Base-by-base conservation (phyloP, 805 yeast species). In the Millerago galiae region DNA sequence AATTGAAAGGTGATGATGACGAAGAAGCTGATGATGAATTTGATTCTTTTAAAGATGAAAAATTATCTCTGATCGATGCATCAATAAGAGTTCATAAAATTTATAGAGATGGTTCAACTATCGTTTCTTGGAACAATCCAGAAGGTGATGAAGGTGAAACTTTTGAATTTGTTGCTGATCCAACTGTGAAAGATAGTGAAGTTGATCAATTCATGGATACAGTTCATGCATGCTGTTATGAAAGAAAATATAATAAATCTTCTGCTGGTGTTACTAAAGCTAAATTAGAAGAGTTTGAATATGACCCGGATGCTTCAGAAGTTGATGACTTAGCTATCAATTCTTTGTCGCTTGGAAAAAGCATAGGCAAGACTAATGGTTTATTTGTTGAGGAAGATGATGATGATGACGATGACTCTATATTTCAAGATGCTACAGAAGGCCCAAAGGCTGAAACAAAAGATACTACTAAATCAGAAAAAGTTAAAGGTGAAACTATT, bases 141-240 rank as follows among this genome's bases (percentile, higher is more conserved):
- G 79, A 79, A 35, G 96, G 96, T n/a, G 96, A 90, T 54, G 70
- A 72, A 5, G 96, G 88, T 18, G 97, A 90, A 55, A 65, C 70
- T 48, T 88, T 83, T 61, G 95, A 89, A 61, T 90, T 86, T 62
- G 71, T 83, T 17, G 76, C 87, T 38, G 86, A 79, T 47, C 73
- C 72, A 37, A 71, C 73, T 12, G 75, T 80, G n/a, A 67, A 77
- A 8, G 50, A 54, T 12, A 45, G 66, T 13, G 75, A 70, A 21
- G 75, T 83, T 32, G 77, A 81, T 27, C 68, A 70, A 34, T 91
- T 91, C 59, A 74, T 82, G 65, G 58, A 66, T 21, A 68, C 79
- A 1, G 68, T 87, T 12, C 72, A 77, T 54, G 74, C 74, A 44
- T 86, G 95, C 54, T 77, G 81, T 52, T 91, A 75, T 57, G 95